A percentile compares a stretch with the other conserved stretches of the same genome.
These are phyloP conservation scores for Parsonsia alboflavescens DNA, from an alignment of 257 asterid genomes.

Conservation along the genomic window DNA sequence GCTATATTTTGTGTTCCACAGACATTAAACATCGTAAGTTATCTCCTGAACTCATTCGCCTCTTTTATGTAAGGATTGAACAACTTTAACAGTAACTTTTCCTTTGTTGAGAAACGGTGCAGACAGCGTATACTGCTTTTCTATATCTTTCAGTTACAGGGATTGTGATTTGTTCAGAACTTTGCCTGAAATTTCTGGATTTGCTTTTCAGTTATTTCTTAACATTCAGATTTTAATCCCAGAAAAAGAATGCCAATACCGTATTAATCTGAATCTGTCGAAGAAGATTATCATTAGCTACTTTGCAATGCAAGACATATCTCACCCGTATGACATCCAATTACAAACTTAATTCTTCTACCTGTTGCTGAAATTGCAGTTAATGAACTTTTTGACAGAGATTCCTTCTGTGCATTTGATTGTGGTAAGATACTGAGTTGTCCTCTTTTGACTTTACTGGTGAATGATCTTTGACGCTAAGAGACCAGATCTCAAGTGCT, in stretches of 20 bases:
- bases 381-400: constrained; percentile 67
- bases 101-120: background rate
- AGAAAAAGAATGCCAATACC: background rate
- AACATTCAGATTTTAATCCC: background rate
- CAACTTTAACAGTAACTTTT: background rate
- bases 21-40: constrained; percentile 45
- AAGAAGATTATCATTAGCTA: background rate
- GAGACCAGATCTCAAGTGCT: constrained; percentile 10
- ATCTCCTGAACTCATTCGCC: background rate
- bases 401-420: constrained; percentile 70
- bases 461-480: background rate
- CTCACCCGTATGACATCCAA: too few species aligned
- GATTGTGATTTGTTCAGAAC: background rate
- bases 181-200: background rate
- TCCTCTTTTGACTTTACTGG: background rate
- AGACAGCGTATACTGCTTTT: background rate
- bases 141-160: background rate
- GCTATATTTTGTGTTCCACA: constrained; percentile 56
- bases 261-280: too few species aligned
- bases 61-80: background rate
- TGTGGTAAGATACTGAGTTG: constrained; percentile 53
- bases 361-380: constrained; percentile 34
- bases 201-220: background rate
- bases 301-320: background rate
- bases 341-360: background rate